Conservation (phyloP, 2,329 filamentous ascomycete genomes). For the Fusarium staphyleae region DNA sequence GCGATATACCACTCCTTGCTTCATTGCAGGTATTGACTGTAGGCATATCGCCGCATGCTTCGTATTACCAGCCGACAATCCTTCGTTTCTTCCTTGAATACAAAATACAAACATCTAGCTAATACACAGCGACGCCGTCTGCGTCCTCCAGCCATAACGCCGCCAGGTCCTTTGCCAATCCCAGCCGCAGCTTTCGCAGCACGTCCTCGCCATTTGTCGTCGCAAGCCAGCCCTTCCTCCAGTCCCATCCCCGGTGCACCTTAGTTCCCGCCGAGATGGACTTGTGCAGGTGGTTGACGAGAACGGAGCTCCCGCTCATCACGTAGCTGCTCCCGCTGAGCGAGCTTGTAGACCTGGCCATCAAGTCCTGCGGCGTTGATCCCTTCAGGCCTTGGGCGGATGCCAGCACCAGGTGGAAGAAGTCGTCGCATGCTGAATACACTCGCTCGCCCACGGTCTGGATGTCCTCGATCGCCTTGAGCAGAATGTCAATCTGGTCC, state of each 20-base stretch:
- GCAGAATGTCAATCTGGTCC: constrained; percentile 75
- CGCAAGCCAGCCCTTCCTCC: constrained; percentile 77
- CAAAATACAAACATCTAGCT: constrained; percentile 9
- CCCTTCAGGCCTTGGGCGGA: constrained; percentile 69
- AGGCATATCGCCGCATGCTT: constrained; percentile 11
- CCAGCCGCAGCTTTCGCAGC: constrained; percentile 74
- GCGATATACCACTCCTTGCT: not conserved
- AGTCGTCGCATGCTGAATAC: constrained; percentile 77
- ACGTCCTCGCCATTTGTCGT: constrained; percentile 71
- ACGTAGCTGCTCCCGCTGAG: constrained; percentile 69
- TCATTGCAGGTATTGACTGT: not conserved
- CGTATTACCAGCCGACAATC: constrained; percentile 31
- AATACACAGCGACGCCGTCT: constrained; percentile 59
- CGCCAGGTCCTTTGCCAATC: constrained; percentile 76
- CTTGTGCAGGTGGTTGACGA: constrained; percentile 68
- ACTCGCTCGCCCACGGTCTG: constrained; percentile 77
- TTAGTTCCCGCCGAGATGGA: constrained; percentile 64
- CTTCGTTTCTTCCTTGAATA: constrained; percentile 25
- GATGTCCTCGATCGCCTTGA: constrained; percentile 81
- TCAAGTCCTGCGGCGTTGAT: constrained; percentile 69
- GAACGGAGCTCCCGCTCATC: constrained; percentile 76
- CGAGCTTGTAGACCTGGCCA: constrained; percentile 65
- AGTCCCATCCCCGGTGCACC: constrained; percentile 74
- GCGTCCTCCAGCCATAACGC: constrained; percentile 73
- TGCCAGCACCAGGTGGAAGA: constrained; percentile 77